Evolutionary conservation across 2,329 filamentous ascomycete genomes (phyloP), one percentile per base, ranked within the genome.

Genomic region (Madurella mycetomatis): DNA sequence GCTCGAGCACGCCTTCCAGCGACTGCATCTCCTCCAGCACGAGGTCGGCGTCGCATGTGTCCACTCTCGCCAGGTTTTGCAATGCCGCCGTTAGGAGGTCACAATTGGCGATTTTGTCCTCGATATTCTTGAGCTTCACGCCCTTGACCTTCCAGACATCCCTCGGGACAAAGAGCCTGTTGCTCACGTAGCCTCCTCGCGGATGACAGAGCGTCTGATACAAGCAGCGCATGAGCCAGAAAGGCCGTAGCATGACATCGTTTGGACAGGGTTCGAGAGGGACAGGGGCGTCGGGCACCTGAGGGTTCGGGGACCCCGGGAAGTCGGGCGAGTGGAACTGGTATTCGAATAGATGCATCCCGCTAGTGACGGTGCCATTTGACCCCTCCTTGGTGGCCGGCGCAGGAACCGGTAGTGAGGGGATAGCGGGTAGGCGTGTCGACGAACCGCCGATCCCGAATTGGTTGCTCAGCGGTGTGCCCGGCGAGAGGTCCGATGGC

Each of bases 191-290:
- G 15, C 92, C 94, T 39, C 94, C 94, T 19, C 90, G 85, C 2
- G 92, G 90, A 66, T 99, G 92, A 16, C 86, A 87, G 43, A 99
- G 83, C 0, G 92, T 96, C 69, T 96, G 90, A 67, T 94, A 95
- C 25, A 99, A 79, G 58, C 88, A 92, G 51, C 94, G 85, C 90
- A 99, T 96, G 43, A 99, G 78, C 94, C 94, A 99, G 70, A 96
- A 99, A 1, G 94, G 95, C 17, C 94, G 85, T n/a, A 97, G 78
- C 64, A 96, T 80, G 56, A 87, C 86, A 41, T 95, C 90, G 37
- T 87, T 89, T 1, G 94, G 94, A 67, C 95, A 99, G 2, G 94
- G 88, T 66, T 99, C 94, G 5, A 99, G 79, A 0, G 90, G 83
- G 18, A 86, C 80, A 12, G 92, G 92, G 1, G 84, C 81, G 60